These are phyloP conservation scores for Lupinus albus DNA, from an alignment of 306 rosid species.

Conservation along the genomic window DNA sequence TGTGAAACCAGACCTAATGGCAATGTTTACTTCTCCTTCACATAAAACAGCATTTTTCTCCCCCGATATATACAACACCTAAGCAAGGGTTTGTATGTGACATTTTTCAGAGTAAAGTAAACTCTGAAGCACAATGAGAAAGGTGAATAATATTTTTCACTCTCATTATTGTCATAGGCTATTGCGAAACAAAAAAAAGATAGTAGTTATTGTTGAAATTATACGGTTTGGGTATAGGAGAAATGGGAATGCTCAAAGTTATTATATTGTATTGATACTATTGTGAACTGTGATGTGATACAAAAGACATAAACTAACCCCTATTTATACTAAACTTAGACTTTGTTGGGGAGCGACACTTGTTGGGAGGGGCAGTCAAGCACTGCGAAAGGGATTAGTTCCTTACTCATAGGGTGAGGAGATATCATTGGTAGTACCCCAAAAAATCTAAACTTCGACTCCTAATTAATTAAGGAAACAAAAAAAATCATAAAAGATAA, in stretches of 20 bases:
- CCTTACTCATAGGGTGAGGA: no score
- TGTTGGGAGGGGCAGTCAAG: no score
- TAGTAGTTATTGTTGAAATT: neutral
- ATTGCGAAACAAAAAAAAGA: neutral
- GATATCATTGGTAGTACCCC: no score
- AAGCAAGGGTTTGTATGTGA: conserved; percentile 5
- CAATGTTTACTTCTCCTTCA: neutral
- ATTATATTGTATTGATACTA: no score
- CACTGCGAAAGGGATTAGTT: no score
- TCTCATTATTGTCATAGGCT: neutral
- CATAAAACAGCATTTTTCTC: neutral
- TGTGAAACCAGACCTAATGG: neutral
- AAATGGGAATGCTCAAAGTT: no score
- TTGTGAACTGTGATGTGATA: no score
- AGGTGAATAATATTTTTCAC: conserved; percentile 13
- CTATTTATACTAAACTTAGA: no score
- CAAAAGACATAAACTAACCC: no score
- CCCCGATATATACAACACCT: conserved; percentile 3
- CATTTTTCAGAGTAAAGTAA: neutral
- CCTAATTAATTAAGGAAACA: neutral
- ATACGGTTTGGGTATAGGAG: no score
- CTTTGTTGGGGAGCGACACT: no score
- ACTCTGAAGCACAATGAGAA: conserved; percentile 14
- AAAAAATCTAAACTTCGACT: no score
- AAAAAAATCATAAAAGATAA: neutral